A percentile compares a stretch with the other conserved stretches of the same genome.
These are phyloP conservation scores for Fusarium sp. DNA, from an alignment of 2,329 filamentous ascomycete genomes.

Conservation along the genomic window DNA sequence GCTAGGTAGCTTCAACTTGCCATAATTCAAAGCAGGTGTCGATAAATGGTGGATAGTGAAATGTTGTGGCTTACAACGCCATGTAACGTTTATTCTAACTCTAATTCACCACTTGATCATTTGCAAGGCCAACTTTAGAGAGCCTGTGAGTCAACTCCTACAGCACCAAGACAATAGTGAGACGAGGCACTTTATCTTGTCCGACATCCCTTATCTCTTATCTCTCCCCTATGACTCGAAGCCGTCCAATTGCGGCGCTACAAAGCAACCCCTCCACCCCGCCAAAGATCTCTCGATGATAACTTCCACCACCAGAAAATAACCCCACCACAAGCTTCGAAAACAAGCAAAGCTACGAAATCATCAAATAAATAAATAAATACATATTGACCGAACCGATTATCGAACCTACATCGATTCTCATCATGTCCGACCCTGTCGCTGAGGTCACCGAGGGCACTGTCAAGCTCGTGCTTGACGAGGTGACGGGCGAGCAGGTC, in stretches of 20 bases:
- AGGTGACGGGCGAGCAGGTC: constrained; percentile 72
- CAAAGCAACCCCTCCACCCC: constrained; percentile 30
- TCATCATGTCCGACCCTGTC: constrained; percentile 41
- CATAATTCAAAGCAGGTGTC: too few species aligned
- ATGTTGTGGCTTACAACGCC: background rate
- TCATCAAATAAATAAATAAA: too few species aligned
- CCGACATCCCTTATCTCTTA: constrained; percentile 18
- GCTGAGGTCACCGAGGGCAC: constrained; percentile 43
- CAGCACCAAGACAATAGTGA: background rate
- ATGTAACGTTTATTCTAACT: background rate
- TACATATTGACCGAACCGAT: constrained; percentile 1
- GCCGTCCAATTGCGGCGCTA: constrained; percentile 11
- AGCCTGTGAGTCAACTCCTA: background rate
- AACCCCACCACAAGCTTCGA: constrained; percentile 42
- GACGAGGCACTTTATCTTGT: background rate
- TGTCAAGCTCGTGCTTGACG: constrained; percentile 68
- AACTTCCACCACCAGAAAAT: constrained; percentile 40
- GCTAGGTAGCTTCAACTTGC: too few species aligned
- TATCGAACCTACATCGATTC: constrained; percentile 4
- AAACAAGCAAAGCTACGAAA: constrained; percentile 25
- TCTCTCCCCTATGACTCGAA: constrained; percentile 34
- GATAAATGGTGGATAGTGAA: too few species aligned
- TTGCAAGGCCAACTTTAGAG: background rate
- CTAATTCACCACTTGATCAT: background rate
- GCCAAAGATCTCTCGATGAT: constrained; percentile 35